These are phyloP conservation scores for Sporopachydermia quercuum DNA, from an alignment of 805 yeast species.

Conservation along the genomic window DNA sequence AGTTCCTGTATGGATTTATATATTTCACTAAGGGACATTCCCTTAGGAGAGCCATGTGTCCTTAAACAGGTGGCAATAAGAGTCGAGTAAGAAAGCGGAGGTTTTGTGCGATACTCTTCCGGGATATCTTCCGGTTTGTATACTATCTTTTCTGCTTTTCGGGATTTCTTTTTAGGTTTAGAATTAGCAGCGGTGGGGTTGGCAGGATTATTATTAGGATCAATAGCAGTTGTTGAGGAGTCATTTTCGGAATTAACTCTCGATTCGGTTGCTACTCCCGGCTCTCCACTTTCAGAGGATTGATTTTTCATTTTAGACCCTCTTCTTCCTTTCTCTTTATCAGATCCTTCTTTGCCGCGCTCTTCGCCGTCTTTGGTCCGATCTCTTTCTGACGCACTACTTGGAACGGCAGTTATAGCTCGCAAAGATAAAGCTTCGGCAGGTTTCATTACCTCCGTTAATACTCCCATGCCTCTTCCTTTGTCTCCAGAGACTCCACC, in stretches of 20 bases:
- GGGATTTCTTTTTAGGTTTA: slow-evolving; percentile 31
- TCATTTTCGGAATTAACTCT: slow-evolving; percentile 6
- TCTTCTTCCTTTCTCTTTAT: no score
- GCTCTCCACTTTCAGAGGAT: slow-evolving; percentile 5
- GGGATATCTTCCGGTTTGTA: slow-evolving; percentile 81
- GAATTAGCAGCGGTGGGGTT: slow-evolving; percentile 6
- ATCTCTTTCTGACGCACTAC: background rate
- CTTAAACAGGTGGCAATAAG: slow-evolving; percentile 69
- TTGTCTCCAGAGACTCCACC: slow-evolving; percentile 15
- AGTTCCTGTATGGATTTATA: slow-evolving; percentile 74
- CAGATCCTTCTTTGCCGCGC: background rate
- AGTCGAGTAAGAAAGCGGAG: slow-evolving; percentile 65
- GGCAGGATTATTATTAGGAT: background rate
- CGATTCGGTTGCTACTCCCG: slow-evolving; percentile 4
- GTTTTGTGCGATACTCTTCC: slow-evolving; percentile 71
- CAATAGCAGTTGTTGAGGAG: slow-evolving; percentile 4
- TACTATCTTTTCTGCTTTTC: slow-evolving; percentile 42
- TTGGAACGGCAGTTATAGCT: slow-evolving; percentile 15
- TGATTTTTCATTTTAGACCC: no score
- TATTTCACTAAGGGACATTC: slow-evolving; percentile 74
- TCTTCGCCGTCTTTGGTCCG: no score
- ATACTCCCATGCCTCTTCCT: slow-evolving; percentile 17
- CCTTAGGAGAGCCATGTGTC: slow-evolving; percentile 48
- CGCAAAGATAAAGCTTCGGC: slow-evolving; percentile 45
- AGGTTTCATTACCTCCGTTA: slow-evolving; percentile 36